Percentiles rank a stretch among this genome's conserved stretches.
These are phyloP conservation scores for Pisolithus tinctorius DNA, from an alignment of 768 basidiomycete genomes.

Conservation along the genomic window DNA sequence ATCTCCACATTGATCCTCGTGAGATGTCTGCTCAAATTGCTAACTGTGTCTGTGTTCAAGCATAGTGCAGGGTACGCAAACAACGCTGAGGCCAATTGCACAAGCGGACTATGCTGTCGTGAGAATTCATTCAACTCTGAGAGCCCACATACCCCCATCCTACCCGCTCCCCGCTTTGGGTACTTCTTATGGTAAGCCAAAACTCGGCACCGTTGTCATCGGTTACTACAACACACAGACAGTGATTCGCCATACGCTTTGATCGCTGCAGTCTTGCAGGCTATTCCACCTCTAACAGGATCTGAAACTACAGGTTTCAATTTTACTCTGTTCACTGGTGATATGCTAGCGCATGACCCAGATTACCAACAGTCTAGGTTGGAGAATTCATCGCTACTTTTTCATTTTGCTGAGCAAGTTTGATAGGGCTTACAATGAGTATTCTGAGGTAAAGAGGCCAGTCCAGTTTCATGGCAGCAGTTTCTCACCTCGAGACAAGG, in stretches of 20 bases:
- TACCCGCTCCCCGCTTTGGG: slow-evolving; percentile 65
- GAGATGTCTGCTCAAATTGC: slow-evolving; percentile 12
- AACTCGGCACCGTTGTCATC: background rate
- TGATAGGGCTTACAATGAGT: slow-evolving; percentile 49
- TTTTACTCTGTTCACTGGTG: slow-evolving; percentile 66
- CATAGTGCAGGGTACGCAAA: slow-evolving; percentile 50
- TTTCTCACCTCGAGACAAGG: slow-evolving; percentile 29
- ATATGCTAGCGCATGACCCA: slow-evolving; percentile 67
- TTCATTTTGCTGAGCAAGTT: background rate
- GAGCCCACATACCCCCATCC: slow-evolving; percentile 44
- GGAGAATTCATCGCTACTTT: slow-evolving; percentile 6
- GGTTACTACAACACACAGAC: background rate
- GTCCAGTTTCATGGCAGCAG: background rate
- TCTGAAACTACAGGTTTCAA: slow-evolving; percentile 56
- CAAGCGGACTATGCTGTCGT: slow-evolving; percentile 61
- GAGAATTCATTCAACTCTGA: slow-evolving; percentile 39
- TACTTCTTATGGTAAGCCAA: slow-evolving; percentile 47
- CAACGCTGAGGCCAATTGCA: slow-evolving; percentile 68
- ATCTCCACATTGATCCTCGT: slow-evolving; percentile 74
- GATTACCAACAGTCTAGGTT: slow-evolving; percentile 58
- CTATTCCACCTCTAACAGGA: slow-evolving; percentile 60
- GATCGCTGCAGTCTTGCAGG: slow-evolving; percentile 50
- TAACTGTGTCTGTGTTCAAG: slow-evolving; percentile 1
- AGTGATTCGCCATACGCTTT: slow-evolving; percentile 64
- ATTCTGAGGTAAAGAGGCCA: slow-evolving; percentile 45